These are phyloP conservation scores for Trichosporon sp. DNA, from an alignment of 1,284 basidiomycete species.

Conservation along the genomic window DNA sequence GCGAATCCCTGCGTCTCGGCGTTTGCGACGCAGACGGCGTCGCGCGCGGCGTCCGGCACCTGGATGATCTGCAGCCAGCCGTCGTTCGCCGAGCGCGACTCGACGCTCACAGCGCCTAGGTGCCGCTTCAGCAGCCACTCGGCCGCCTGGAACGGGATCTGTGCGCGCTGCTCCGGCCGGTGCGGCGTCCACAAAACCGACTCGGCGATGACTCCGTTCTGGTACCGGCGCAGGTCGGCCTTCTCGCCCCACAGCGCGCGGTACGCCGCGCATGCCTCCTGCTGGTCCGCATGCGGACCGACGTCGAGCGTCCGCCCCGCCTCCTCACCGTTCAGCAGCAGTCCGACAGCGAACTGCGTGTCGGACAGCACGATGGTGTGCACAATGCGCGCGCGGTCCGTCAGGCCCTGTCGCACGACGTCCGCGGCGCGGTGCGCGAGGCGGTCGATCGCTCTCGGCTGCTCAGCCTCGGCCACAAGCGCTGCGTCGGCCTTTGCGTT, in stretches of 20 bases:
- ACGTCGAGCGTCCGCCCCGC: slow-evolving; percentile 82
- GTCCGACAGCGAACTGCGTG: slow-evolving; percentile 58
- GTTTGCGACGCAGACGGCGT: slow-evolving; percentile 49
- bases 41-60: slow-evolving; percentile 57
- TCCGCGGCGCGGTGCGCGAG: slow-evolving; percentile 58
- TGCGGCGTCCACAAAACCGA: slow-evolving; percentile 79
- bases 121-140: slow-evolving; percentile 70
- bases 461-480: slow-evolving; percentile 50
- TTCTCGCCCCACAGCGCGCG: slow-evolving; percentile 85
- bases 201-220: slow-evolving; percentile 87
- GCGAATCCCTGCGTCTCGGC: slow-evolving; percentile 63
- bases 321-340: slow-evolving; percentile 65
- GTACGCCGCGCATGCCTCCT: slow-evolving; percentile 58
- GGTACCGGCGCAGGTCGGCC: slow-evolving; percentile 92
- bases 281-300: slow-evolving; percentile 65
- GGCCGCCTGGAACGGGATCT: slow-evolving; percentile 72
- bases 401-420: slow-evolving; percentile 63
- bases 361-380: slow-evolving; percentile 53
- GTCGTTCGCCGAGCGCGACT: slow-evolving; percentile 51
- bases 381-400: slow-evolving; percentile 61
- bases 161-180: slow-evolving; percentile 65
- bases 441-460: slow-evolving; percentile 59
- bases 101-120: slow-evolving; percentile 61
- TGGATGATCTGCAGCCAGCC: slow-evolving; percentile 60
- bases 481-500: slow-evolving; percentile 1